Base-by-base conservation (phyloP, 2,329 filamentous ascomycete genomes). In the Cercospora sp. region DNA sequence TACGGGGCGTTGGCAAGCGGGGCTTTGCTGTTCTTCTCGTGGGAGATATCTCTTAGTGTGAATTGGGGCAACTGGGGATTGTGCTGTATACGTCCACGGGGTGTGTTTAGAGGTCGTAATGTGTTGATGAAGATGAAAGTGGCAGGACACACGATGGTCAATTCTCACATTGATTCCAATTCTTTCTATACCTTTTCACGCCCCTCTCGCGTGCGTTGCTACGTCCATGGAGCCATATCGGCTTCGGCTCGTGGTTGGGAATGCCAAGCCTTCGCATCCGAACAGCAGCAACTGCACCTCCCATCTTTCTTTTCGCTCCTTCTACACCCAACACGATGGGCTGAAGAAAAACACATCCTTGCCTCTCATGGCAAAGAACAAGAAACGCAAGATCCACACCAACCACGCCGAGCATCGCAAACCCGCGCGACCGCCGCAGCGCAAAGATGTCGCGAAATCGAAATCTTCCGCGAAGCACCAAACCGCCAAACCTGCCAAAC, bases 321-420 rank as follows among this genome's bases (percentile, higher is more conserved):
- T 58, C 28, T 58, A 18, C 53, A 58, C 16, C 31, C 53, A 58
- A 3, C 53, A 58, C 26, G 26, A 58, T 58, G 53, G 53, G 53
- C 53, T 58, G 53, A 58, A 58, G 8, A 18, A 58, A 26, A n/a
- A 2, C 26, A 26, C 53, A 58, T 26, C 48, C 13, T 8, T 28
- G 60, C 60, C 60, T 62, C 60, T 62, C 31, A 74, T 75, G 74
- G 71, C 71, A 8, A 75, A 75, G 65, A 75, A 75, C 64, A 75
- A 75, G 68, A 74, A 74, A 66, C 73, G 71, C 26, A 75, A 72
- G 64, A 66, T 73, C 12, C 65, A 72, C 18, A 36, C 53, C 20
- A 61, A 62, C 20, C 66, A 53, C 36, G 53, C 65, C 26, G 69
- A 68, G 18, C 23, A 64, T 45, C 36, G 63, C 40, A 68, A 67